phyloP scores from a whole-genome alignment of 345 rosid species.

The Salix exigua region DNA sequence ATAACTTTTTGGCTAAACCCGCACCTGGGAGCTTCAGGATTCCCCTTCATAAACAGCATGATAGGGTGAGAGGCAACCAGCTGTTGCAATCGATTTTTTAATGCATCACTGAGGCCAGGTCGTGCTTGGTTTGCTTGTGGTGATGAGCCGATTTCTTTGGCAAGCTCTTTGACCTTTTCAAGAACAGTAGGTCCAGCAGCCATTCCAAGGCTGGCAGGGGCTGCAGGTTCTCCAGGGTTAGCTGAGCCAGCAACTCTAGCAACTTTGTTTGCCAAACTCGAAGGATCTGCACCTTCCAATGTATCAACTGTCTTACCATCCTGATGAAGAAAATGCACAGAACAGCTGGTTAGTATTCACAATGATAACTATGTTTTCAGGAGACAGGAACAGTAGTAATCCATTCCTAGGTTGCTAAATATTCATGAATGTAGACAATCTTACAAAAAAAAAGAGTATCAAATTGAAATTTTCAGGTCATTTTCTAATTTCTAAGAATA shows the following conservation, averaged over 20 bases:
- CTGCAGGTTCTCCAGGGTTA: conserved; percentile 71
- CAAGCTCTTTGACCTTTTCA: conserved; percentile 67
- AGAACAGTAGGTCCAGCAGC: conserved; percentile 85
- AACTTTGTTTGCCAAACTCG: conserved; percentile 91
- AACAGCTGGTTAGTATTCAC: background rate
- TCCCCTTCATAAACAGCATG: conserved; percentile 96
- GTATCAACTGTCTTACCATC: conserved; percentile 74
- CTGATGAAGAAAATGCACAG: conserved; percentile 29
- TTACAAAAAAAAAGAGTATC: background rate
- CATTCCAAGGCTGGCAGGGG: conserved; percentile 97
- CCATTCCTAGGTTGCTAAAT: background rate
- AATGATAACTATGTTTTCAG: background rate
- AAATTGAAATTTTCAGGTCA: background rate
- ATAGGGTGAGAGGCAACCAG: conserved; percentile 66
- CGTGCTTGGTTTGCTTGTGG: conserved; percentile 34
- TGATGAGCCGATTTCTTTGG: conserved; percentile 49
- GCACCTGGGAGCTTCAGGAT: conserved; percentile 75
- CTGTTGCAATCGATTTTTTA: conserved; percentile 51
- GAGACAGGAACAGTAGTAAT: background rate
- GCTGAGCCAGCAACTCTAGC: conserved; percentile 65
- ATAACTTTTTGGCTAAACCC: conserved; percentile 84
- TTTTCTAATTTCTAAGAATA: background rate
- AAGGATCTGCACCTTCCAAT: conserved; percentile 95
- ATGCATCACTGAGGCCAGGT: conserved; percentile 34
- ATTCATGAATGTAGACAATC: background rate